Conservation (phyloP, 2,329 filamentous ascomycete genomes). For the Blastomyces silverae region DNA sequence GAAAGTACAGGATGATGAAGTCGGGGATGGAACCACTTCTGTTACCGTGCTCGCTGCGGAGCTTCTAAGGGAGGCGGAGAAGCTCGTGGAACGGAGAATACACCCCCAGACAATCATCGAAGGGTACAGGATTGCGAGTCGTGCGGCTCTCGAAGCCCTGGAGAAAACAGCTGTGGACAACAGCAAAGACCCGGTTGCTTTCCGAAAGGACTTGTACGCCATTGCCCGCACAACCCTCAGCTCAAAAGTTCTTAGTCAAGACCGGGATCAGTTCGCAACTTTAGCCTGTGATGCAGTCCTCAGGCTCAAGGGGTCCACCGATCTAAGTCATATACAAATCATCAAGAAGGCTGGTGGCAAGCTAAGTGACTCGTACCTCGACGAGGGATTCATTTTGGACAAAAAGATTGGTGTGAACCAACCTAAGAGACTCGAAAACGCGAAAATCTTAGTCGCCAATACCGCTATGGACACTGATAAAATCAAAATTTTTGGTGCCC, state of each 20-base stretch:
- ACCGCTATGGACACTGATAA: constrained; percentile 99
- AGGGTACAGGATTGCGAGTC: constrained; percentile 93
- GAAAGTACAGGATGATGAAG: constrained; percentile 98
- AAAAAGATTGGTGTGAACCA: constrained; percentile 99
- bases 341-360: constrained; percentile 99
- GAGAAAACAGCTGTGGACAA: constrained; percentile 82
- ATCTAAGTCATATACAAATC: constrained; percentile 96
- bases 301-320: constrained; percentile 79
- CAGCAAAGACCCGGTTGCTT: constrained; percentile 72
- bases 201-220: constrained; percentile 79
- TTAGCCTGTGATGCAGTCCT: constrained; percentile 88
- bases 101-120: constrained; percentile 99
- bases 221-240: constrained; percentile 94
- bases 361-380: constrained; percentile 92
- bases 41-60: constrained; percentile 93
- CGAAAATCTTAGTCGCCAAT: constrained; percentile 96
- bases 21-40: constrained; percentile 97
- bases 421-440: constrained; percentile 93
- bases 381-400: constrained; percentile 96
- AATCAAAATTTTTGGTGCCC: constrained; percentile 97
- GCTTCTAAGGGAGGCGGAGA: constrained; percentile 90
- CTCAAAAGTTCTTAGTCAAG: constrained; percentile 90
- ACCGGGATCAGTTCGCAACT: constrained; percentile 82
- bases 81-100: constrained; percentile 95
- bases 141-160: constrained; percentile 75